Evolutionary conservation across 208 protist species (phyloP), one percentile per base, ranked within the genome.

Genomic region (Leishmania tropica): DNA sequence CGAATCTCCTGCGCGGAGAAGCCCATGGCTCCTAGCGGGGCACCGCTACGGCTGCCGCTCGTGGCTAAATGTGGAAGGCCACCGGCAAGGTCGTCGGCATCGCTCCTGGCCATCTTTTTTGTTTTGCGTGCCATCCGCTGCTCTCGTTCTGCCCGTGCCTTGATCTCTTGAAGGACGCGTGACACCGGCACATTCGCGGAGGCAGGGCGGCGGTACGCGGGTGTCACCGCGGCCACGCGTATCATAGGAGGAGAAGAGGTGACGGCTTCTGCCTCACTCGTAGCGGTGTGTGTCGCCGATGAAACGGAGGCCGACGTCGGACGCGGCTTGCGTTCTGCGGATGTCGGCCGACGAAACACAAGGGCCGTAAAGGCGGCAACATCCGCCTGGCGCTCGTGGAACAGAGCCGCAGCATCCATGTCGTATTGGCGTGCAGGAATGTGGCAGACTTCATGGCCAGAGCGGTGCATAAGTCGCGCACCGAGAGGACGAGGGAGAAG

Each of bases 151-250:
- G 77, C 77, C 2, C 53, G 77, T 42, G 74, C 64, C 54, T 88
- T 88, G 11, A 77, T 84, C 72, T 87, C 78, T 21, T 80, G 87
- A 75, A 89, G 28, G 68, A 93, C 86, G 47, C 81, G 85, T n/a
- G 86, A 89, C 1, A 95, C 72, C 0, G 91, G 93, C 7, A 92
- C 78, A 73, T 96, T 96, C 13, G 86, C 80, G 0, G 93, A 95
- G 17, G 93, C 86, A 3, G 93, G 93, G 37, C 93, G 91, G 58
- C 93, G 93, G 70, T 96, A 93, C 11, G 82, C 40, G 17, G 83
- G 71, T 40, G 73, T 73, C 45, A 28, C 17, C 56, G 73, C n/a
- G 42, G 71, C 64, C 37, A 31, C 19, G 75, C 21, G 70, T 31
- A 60, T 56, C 60, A 37, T 28, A 31, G 31, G 40, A 56, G 37